phyloP scores from a whole-genome alignment of 768 basidiomycete species.

The Calocera viscosa region DNA sequence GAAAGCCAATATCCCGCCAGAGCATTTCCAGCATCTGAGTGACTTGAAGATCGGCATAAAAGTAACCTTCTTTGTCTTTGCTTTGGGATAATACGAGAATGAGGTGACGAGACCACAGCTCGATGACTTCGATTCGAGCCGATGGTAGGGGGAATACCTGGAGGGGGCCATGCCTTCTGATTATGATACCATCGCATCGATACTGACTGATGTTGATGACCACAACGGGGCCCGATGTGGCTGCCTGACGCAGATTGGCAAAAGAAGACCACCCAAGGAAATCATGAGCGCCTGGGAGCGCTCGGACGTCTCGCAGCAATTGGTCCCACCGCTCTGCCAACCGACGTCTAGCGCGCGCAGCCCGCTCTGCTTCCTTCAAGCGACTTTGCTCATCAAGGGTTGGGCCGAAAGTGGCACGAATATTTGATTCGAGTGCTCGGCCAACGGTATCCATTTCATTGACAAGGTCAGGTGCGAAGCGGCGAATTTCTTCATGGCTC shows the following conservation, averaged over 20 bases:
- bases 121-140: neutral
- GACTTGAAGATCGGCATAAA: neutral
- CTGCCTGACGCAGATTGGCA: neutral
- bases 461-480: neutral
- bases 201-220: neutral
- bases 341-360: neutral
- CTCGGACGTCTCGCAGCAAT: neutral
- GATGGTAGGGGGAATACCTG: neutral
- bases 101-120: neutral
- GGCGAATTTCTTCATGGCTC: neutral
- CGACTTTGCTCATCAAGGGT: neutral
- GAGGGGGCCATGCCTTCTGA: neutral
- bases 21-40: neutral
- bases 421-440: neutral
- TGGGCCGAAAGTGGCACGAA: neutral
- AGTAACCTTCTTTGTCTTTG: neutral
- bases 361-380: neutral
- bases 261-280: neutral
- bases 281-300: neutral
- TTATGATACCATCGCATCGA: slow-evolving; percentile 4
- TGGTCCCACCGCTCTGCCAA: neutral
- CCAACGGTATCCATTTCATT: neutral
- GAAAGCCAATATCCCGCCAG: neutral
- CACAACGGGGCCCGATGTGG: neutral
- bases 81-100: neutral